These are phyloP conservation scores for Spathaspora passalidarum DNA, from an alignment of 805 yeast species.

Conservation along the genomic window DNA sequence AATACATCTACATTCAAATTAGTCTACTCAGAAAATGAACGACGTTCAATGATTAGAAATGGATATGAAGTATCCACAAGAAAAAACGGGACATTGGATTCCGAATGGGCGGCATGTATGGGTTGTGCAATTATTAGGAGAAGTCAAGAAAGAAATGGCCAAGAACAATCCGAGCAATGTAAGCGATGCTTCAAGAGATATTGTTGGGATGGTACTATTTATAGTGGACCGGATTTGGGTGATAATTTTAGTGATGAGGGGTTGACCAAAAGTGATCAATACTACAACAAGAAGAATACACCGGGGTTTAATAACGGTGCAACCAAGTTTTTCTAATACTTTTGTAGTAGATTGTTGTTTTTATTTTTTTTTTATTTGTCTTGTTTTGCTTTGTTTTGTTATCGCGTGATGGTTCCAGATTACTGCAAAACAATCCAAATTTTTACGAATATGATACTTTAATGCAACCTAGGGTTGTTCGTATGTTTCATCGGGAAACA, in stretches of 20 bases:
- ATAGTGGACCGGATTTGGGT: slow-evolving; percentile 1
- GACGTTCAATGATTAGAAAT: slow-evolving; percentile 59
- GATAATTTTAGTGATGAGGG: slow-evolving; percentile 3
- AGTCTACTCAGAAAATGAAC: slow-evolving; percentile 56
- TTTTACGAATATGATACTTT: no score
- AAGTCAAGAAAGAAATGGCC: slow-evolving; percentile 64
- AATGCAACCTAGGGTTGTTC: no score
- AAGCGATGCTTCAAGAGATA: slow-evolving; percentile 63
- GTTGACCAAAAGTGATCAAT: background rate
- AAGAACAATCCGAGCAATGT: slow-evolving; percentile 67
- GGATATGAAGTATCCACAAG: slow-evolving; percentile 72
- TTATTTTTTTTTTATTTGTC: no score
- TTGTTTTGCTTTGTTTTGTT: no score
- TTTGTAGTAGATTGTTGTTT: no score
- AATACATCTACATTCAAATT: slow-evolving; percentile 74
- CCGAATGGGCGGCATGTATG: slow-evolving; percentile 69
- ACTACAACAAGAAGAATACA: background rate
- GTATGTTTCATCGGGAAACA: no score
- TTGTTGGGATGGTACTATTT: slow-evolving; percentile 67
- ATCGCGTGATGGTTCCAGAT: background rate
- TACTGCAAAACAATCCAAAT: background rate
- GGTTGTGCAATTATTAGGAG: slow-evolving; percentile 83
- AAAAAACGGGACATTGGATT: slow-evolving; percentile 63
- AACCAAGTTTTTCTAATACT: background rate
- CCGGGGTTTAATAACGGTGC: background rate